Base-by-base conservation (phyloP, 768 basidiomycete genomes). In the Lentinula raphanica region DNA sequence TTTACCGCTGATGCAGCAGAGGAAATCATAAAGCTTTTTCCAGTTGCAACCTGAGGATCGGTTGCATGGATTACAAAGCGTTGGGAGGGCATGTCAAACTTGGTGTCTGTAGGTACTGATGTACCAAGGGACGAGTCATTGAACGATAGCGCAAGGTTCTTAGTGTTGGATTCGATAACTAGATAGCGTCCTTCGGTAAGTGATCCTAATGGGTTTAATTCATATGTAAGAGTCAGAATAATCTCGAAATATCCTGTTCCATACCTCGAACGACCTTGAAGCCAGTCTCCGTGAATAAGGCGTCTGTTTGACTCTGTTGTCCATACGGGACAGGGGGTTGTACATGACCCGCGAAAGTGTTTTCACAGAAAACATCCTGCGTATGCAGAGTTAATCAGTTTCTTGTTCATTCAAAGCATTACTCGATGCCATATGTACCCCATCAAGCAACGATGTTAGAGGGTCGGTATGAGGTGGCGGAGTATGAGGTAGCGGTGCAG, bases 161-260 rank as follows among this genome's bases (percentile, higher is more conserved):
- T 45, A 2, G 17, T 29, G 28, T 44, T 46, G 23, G 55, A 56
- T 45, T 58, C 48, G 19, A 58, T 38, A 8, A 58, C 57, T 19
- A 58, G 48, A 35, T 49, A 58, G n/a, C 57, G 57, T 6, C 57
- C 57, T 39, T 58, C 57, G 3, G 57, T 58, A 12, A 58, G 39
- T 32, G 49, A 49, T 15, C 57, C 57, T 49, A 44, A 21, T n/a
- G 5, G 19, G 31, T 35, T 28, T 7, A 13, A 5, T 32, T 40
- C 6, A 44, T 19, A 38, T 25, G 38, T 54, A 35, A 54, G 27
- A n/a, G n/a, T n/a, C n/a, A n/a, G n/a, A n/a, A n/a, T n/a, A 35
- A n/a, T 36, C 31, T n/a, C n/a, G n/a, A n/a, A 50, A 35, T 32
- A 28, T 9, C 15, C 15, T 21, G 6, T 36, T 13, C n/a, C 23